Evolutionary conservation across 2,329 filamentous ascomycete genomes (phyloP), one percentile per base, ranked within the genome.

Genomic region (Phialocephala sp.): DNA sequence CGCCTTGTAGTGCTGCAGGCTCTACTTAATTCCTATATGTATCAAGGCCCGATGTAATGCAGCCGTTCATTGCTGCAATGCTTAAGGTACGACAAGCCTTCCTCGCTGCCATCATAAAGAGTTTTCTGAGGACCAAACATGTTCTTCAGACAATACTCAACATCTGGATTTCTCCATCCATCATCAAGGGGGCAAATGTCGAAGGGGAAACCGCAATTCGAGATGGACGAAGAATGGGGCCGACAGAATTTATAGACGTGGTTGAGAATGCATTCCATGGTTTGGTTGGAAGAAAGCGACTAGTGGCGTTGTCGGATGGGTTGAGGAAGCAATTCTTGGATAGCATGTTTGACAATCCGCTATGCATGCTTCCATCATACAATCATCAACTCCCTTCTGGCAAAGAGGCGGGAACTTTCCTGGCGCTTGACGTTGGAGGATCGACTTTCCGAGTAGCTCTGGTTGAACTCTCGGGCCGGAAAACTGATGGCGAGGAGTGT

Each of bases 361-460:
- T 83, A 66, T 88, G 83, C 74, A 90, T 89, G 87, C 80, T 90
- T 22, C 87, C 87, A 1, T 89, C 87, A 14, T 90, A 88, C 78
- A 89, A 85, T 78, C 84, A 88, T 71, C 83, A 86, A 69, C 79
- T 91, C 6, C 88, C 88, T 1, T 82, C 78, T n/a, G 88, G 88
- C 60, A 75, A 79, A 56, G 88, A 90, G 73, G 76, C 73, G 52
- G 88, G 88, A 32, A 83, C 82, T 60, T 90, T 83, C 74, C 79
- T 91, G 61, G 86, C 87, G 24, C 79, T 90, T 43, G 89, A 91
- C 74, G 86, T 91, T n/a, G 89, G 89, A 43, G 89, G 89, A 1
- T 90, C 89, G 43, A 91, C 87, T 12, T 78, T 91, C 66, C 82
- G 88, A 60, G 86, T 91, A 36, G 88, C 87, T 6, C 73, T 91